A percentile compares a stretch with the other conserved stretches of the same genome.
These are phyloP conservation scores for Mycosphaerella arachidis DNA, from an alignment of 2,329 filamentous ascomycete genomes.

Conservation along the genomic window DNA sequence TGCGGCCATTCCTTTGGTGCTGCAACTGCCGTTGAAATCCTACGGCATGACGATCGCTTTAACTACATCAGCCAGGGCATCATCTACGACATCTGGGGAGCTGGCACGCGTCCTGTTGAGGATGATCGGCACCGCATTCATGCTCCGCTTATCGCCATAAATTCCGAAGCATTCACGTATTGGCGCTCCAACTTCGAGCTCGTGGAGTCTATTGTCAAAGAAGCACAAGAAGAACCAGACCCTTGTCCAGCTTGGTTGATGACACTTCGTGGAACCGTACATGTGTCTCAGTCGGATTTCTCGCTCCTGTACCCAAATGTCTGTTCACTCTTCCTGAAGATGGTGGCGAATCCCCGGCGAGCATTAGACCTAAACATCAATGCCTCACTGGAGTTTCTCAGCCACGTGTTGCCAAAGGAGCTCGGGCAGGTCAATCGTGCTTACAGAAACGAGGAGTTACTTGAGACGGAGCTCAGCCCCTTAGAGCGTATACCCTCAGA, in stretches of 20 bases:
- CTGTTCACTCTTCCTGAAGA: slow-evolving; percentile 57
- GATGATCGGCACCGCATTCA: slow-evolving; percentile 44
- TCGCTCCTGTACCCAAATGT: slow-evolving; percentile 58
- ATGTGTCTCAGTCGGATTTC: slow-evolving; percentile 64
- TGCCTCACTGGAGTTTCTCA: slow-evolving; percentile 59
- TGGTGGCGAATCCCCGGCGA: slow-evolving; percentile 58
- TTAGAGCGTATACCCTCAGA: slow-evolving; percentile 49
- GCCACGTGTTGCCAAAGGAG: slow-evolving; percentile 47
- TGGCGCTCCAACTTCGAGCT: slow-evolving; percentile 61
- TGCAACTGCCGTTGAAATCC: slow-evolving; percentile 58
- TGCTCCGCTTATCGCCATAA: slow-evolving; percentile 59
- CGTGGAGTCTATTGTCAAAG: slow-evolving; percentile 53
- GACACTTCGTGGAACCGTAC: slow-evolving; percentile 56
- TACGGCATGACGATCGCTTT: slow-evolving; percentile 53
- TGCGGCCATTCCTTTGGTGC: slow-evolving; percentile 66
- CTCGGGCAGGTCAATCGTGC: slow-evolving; percentile 47
- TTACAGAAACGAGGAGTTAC: slow-evolving; percentile 51
- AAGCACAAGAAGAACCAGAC: slow-evolving; percentile 45
- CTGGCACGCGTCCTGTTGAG: slow-evolving; percentile 41
- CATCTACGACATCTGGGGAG: slow-evolving; percentile 62
- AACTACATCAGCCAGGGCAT: slow-evolving; percentile 59
- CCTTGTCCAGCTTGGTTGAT: slow-evolving; percentile 42
- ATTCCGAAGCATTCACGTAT: slow-evolving; percentile 66
- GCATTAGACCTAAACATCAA: slow-evolving; percentile 62
- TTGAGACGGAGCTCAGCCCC: slow-evolving; percentile 32